Evolutionary conservation across 169 alveolate species (phyloP).

Genomic region (Cryptosporidium viatorum): DNA sequence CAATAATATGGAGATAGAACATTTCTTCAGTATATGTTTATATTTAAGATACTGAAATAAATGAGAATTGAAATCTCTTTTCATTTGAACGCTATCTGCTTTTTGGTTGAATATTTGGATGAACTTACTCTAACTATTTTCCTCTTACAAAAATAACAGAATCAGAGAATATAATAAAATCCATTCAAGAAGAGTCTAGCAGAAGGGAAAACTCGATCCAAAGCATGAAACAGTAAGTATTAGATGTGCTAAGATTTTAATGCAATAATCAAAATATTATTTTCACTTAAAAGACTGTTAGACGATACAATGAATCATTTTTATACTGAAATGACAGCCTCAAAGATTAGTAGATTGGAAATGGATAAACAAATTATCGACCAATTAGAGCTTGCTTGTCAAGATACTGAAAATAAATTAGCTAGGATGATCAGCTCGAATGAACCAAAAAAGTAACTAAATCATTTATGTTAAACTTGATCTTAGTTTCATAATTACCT

Average conservation of each 20-base stretch:
- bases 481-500: background rate
- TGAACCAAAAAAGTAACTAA: background rate
- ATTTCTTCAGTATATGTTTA: too few relatives aligned
- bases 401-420: constrained; percentile 54
- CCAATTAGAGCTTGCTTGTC: constrained; percentile 62
- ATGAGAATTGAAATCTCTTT: background rate
- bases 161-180: background rate
- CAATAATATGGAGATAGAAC: background rate
- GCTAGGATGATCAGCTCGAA: constrained; percentile 12
- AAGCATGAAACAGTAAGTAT: constrained; percentile 53
- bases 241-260: too few relatives aligned
- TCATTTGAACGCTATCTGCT: background rate
- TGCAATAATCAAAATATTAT: too few relatives aligned
- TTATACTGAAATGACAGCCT: constrained; percentile 5
- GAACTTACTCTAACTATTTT: background rate
- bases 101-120: background rate
- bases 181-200: constrained; percentile 8
- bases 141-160: background rate
- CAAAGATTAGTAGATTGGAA: constrained; percentile 16
- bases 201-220: constrained; percentile 31
- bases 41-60: too few relatives aligned
- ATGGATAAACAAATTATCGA: constrained; percentile 45
- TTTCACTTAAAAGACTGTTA: background rate
- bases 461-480: too few relatives aligned
- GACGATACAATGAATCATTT: constrained; percentile 45